These are phyloP conservation scores for Acer yangbiense DNA, from an alignment of 345 rosid genomes.

Conservation along the genomic window DNA sequence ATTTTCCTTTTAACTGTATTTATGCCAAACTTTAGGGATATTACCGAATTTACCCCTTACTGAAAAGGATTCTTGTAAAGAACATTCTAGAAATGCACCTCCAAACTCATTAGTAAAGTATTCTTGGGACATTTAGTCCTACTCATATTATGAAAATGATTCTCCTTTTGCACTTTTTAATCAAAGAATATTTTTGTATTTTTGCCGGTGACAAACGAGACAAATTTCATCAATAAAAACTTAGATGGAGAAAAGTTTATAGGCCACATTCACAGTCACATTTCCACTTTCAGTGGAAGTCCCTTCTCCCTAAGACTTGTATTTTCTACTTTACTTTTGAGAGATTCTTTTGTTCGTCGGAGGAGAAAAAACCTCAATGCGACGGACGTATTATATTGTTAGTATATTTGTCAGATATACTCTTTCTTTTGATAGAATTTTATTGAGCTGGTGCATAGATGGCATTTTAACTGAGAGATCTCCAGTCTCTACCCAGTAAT, in stretches of 20 bases:
- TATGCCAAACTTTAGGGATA: too few species aligned
- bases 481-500: neutral
- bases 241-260: conserved; percentile 44
- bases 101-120: too few species aligned
- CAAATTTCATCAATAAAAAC: too few species aligned
- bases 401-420: too few species aligned
- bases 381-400: too few species aligned
- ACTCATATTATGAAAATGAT: neutral
- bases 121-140: too few species aligned
- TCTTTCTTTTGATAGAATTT: too few species aligned
- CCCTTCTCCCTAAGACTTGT: neutral
- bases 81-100: neutral
- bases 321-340: too few species aligned
- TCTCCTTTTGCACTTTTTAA: neutral
- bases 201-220: too few species aligned
- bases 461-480: too few species aligned
- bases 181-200: neutral
- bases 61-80: neutral
- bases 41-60: too few species aligned
- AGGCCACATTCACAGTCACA: conserved; percentile 64
- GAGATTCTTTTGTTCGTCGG: neutral
- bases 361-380: neutral
- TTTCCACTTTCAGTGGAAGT: conserved; percentile 76
- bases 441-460: neutral
- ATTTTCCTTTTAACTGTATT: too few species aligned